Percentiles rank a stretch among this genome's conserved stretches.
phyloP scores from a whole-genome alignment of 106 monocot genomes.

The Platanthera guangdongensis region DNA sequence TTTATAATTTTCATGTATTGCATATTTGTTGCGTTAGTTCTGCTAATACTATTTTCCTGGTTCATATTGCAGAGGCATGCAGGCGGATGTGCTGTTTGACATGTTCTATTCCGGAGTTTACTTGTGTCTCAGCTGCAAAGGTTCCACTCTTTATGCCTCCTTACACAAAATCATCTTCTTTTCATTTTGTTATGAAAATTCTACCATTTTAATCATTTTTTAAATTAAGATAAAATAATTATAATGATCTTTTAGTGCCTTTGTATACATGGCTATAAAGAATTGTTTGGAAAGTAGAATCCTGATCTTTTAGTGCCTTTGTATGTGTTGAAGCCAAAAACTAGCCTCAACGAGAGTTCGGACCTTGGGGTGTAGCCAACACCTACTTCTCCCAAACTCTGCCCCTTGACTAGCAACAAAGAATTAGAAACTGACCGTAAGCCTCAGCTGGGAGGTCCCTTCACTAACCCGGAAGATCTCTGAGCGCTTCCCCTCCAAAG shows the following conservation, averaged over 20 bases:
- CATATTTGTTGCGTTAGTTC: not conserved
- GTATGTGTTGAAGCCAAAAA: too few species aligned
- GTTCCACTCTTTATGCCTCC: constrained; percentile 23
- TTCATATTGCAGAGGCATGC: constrained; percentile 61
- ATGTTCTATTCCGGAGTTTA: constrained; percentile 90
- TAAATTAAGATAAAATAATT: not conserved
- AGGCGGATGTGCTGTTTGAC: constrained; percentile 63
- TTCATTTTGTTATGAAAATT: not conserved
- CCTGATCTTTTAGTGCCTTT: too few species aligned
- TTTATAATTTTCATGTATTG: not conserved
- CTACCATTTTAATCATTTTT: not conserved
- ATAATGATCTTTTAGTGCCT: not conserved
- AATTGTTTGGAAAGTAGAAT: too few species aligned
- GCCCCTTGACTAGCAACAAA: too few species aligned
- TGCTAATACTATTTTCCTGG: not conserved
- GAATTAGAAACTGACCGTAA: too few species aligned
- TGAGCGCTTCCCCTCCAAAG: too few species aligned
- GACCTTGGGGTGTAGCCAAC: too few species aligned
- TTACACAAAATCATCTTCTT: not conserved
- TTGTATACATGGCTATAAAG: not conserved
- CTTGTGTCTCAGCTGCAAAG: constrained; percentile 87
- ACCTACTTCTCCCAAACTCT: too few species aligned
- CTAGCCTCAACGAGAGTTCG: too few species aligned
- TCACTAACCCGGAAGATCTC: too few species aligned
- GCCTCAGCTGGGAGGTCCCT: too few species aligned